Conservation (phyloP, 2,329 filamentous ascomycete species). For the Diaporthe sp. region DNA sequence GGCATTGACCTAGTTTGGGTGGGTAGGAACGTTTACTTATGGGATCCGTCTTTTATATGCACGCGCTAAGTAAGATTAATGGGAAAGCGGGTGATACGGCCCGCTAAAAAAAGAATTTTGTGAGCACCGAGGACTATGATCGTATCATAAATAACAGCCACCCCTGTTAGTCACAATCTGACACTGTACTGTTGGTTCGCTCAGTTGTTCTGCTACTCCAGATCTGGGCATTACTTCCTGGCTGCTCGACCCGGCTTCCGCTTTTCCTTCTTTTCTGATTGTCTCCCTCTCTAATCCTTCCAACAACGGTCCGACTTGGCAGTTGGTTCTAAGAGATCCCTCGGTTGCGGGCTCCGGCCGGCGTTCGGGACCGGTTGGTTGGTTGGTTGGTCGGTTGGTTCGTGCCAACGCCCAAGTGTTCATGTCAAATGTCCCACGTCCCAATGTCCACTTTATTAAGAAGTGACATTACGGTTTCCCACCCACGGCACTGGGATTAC, state of each 20-base stretch:
- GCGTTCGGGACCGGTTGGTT: constrained; percentile 8
- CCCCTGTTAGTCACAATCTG: constrained; percentile 33
- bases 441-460: background rate
- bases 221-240: constrained; percentile 18
- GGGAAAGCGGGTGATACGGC: constrained; percentile 33
- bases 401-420: background rate
- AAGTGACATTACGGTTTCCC: constrained; percentile 2
- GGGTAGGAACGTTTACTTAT: constrained; percentile 33
- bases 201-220: constrained; percentile 22
- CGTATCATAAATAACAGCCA: constrained; percentile 35
- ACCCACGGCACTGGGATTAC: constrained; percentile 3
- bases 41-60: constrained; percentile 32
- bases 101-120: constrained; percentile 38
- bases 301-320: background rate
- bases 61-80: constrained; percentile 36
- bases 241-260: constrained; percentile 12
- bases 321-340: constrained; percentile 15
- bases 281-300: constrained; percentile 9
- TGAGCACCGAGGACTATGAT: constrained; percentile 30
- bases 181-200: constrained; percentile 29
- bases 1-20: constrained; percentile 21
- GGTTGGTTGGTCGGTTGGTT: no score
- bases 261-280: background rate
- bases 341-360: background rate
- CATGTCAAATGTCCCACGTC: background rate